phyloP scores from a whole-genome alignment of 2,329 filamentous ascomycete genomes.

The Pyricularia grisea region DNA sequence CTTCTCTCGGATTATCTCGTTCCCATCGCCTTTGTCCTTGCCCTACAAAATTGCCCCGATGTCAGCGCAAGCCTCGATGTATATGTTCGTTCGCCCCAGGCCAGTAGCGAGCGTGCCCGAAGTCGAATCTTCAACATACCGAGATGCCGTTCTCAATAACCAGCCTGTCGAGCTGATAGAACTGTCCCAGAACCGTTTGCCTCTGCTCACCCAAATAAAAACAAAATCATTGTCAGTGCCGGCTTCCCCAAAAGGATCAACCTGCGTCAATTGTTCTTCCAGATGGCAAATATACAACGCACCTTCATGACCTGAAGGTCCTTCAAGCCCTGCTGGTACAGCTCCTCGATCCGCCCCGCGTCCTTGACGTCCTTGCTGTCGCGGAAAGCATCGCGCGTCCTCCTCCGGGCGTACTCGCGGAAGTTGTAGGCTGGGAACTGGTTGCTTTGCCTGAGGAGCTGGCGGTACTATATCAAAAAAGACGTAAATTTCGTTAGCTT shows the following conservation, averaged over 20 bases:
- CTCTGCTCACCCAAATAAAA: not conserved
- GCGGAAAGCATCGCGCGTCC: conserved; percentile 83
- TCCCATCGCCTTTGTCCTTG: conserved; percentile 1
- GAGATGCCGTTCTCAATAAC: conserved; percentile 5
- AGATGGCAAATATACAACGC: not conserved
- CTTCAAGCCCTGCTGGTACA: conserved; percentile 80
- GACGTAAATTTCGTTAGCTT: not conserved
- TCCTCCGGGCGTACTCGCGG: conserved; percentile 87
- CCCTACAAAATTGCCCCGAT: not conserved
- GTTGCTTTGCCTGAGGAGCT: conserved; percentile 73
- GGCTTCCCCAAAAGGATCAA: too few species aligned
- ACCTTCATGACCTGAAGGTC: conserved; percentile 91
- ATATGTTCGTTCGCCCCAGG: not conserved
- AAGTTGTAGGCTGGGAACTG: conserved; percentile 97
- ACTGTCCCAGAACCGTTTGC: conserved; percentile 6
- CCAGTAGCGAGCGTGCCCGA: not conserved
- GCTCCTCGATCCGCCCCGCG: conserved; percentile 68
- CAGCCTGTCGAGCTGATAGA: conserved; percentile 6
- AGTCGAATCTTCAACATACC: not conserved
- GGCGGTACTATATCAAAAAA: conserved; percentile 61
- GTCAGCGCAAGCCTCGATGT: not conserved
- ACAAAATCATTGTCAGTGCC: not conserved
- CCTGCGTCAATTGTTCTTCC: not conserved
- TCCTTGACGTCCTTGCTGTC: conserved; percentile 69
- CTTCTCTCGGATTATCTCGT: conserved; percentile 4